These are phyloP conservation scores for Bruguiera sexangula DNA, from an alignment of 345 rosid species.

Conservation along the genomic window DNA sequence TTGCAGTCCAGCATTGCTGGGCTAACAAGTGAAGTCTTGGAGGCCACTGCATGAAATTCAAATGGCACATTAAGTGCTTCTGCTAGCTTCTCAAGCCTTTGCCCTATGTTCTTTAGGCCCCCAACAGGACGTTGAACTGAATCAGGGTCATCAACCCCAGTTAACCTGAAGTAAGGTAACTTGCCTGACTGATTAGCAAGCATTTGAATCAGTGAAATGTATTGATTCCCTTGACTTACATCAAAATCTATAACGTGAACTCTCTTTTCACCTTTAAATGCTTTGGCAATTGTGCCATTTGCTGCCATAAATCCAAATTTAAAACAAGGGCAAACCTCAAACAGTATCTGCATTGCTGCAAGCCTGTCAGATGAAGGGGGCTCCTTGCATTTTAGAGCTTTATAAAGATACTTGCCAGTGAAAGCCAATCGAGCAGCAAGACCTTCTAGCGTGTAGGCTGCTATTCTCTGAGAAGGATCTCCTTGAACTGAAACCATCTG, in stretches of 20 bases:
- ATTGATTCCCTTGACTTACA: constrained; percentile 91
- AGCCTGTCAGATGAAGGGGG: constrained; percentile 93
- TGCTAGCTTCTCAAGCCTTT: constrained; percentile 78
- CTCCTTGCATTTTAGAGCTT: constrained; percentile 91
- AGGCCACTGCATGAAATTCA: constrained; percentile 65
- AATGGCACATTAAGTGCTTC: constrained; percentile 59
- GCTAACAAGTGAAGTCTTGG: constrained; percentile 64
- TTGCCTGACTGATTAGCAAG: constrained; percentile 47
- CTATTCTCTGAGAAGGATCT: constrained; percentile 86
- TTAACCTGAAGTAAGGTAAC: constrained; percentile 63
- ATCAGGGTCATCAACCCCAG: constrained; percentile 95
- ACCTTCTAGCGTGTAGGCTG: constrained; percentile 99
- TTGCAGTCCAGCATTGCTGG: constrained; percentile 61
- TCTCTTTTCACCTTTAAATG: constrained; percentile 60
- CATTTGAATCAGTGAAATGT: constrained; percentile 75
- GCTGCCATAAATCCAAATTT: constrained; percentile 92
- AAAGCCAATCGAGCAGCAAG: constrained; percentile 92
- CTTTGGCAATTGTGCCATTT: constrained; percentile 79
- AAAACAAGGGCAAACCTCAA: constrained; percentile 97
- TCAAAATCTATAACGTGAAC: constrained; percentile 91
- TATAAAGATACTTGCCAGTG: constrained; percentile 82
- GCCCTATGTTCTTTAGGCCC: constrained; percentile 69
- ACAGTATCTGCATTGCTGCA: constrained; percentile 97
- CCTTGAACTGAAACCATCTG: constrained; percentile 86
- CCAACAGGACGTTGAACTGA: constrained; percentile 84